Evolutionary conservation across 192 early-diverging fungal species (phyloP).

Genomic region (Haplosporangium gracile): DNA sequence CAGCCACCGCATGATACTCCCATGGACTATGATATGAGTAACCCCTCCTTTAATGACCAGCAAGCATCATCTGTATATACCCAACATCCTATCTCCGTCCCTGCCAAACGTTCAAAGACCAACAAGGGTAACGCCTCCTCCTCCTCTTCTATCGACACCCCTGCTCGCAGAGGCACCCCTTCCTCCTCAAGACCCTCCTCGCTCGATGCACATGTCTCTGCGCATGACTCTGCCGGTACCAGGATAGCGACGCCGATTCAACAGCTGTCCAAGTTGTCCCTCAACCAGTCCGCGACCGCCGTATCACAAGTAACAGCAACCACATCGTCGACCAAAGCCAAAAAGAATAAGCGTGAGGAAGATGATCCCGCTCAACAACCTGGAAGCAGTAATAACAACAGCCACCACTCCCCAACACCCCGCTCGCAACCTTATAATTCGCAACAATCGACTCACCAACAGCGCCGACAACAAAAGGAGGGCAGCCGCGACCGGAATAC

Average conservation of each 20-base stretch:
- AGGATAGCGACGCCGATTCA: conserved; percentile 38
- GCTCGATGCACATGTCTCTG: background rate
- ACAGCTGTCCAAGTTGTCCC: conserved; percentile 47
- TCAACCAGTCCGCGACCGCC: background rate
- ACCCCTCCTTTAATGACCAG: conserved; percentile 16
- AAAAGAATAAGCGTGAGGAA: conserved; percentile 45
- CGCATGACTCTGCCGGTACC: background rate
- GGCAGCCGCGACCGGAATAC: background rate
- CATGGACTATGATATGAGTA: conserved; percentile 51
- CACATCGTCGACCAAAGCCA: conserved; percentile 8
- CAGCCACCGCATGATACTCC: background rate
- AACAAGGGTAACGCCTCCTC: conserved; percentile 16
- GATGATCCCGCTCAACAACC: conserved; percentile 4
- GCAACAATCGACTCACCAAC: background rate
- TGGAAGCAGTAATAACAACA: conserved; percentile 1
- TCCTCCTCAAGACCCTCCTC: background rate
- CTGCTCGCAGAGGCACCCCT: conserved; percentile 15
- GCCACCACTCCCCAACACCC: background rate
- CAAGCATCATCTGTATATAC: background rate
- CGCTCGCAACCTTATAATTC: background rate
- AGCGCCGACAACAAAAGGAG: conserved; percentile 12
- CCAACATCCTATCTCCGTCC: conserved; percentile 17
- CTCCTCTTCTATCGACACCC: background rate
- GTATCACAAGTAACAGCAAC: background rate
- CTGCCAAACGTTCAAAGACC: conserved; percentile 49